These are phyloP conservation scores for Cladorrhinum samala DNA, from an alignment of 495 filamentous ascomycete species.

Conservation along the genomic window DNA sequence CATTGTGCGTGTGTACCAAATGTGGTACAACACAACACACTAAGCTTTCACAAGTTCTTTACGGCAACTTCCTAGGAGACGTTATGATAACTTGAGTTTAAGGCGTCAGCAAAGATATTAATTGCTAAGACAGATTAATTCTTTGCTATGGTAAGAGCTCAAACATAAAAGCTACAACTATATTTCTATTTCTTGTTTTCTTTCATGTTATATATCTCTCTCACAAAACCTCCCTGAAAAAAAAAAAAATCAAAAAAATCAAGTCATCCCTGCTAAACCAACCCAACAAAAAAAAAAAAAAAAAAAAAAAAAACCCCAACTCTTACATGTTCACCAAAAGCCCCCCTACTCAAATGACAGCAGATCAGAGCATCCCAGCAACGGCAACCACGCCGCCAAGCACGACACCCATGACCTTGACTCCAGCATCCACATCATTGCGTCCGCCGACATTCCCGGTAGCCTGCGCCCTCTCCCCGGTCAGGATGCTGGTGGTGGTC, in stretches of 20 bases:
- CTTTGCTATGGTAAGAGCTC: too few relatives aligned
- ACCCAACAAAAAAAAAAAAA: background rate
- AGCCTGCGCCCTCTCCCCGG: slow-evolving; percentile 9
- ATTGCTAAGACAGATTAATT: too few relatives aligned
- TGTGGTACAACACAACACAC: too few relatives aligned
- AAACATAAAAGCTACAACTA: too few relatives aligned
- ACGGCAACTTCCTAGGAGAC: too few relatives aligned
- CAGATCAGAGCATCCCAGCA: slow-evolving; percentile 33
- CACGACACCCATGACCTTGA: slow-evolving; percentile 34
- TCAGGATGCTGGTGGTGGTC: slow-evolving; percentile 26
- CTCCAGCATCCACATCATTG: slow-evolving; percentile 17
- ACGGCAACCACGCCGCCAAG: slow-evolving; percentile 34
- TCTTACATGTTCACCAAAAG: background rate
- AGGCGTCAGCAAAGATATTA: too few relatives aligned
- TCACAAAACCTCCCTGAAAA: background rate
- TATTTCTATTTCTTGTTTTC: too few relatives aligned
- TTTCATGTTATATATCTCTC: too few relatives aligned
- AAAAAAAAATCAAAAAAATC: background rate
- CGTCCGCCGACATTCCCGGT: background rate
- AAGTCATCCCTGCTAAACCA: background rate
- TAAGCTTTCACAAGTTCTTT: too few relatives aligned
- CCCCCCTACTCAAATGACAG: background rate
- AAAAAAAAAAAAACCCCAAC: background rate
- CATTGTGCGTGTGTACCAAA: too few relatives aligned
- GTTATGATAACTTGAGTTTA: too few relatives aligned